Evolutionary conservation across 441 rosid species (phyloP), one percentile per base, ranked within the genome.

Genomic region (Geranium incanum): DNA sequence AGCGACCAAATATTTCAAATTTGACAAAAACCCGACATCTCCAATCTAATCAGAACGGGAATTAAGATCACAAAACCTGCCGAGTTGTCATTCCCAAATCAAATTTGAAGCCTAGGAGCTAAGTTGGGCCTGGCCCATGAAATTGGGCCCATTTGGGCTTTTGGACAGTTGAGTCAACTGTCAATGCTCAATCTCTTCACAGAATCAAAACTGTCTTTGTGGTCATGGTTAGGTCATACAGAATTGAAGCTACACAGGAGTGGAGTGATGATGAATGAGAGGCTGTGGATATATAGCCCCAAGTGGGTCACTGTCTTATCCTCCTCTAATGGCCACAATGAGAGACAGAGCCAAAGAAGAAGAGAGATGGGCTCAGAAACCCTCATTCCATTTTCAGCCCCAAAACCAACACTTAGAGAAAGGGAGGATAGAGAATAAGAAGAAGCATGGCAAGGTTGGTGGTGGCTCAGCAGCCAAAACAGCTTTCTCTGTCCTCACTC

Each of bases 401-500:
- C 65, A 70, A 59, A 37, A 39, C 15, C 70, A 39, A 33, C 11
- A 39, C 12, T 36, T 64, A 45, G 68, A 12, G 69, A 72, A 68
- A 48, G 45, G 71, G 63, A 64, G 60, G 38, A 33, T 66, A 36
- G 60, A 28, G 69, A 38, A n/a, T 7, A 6, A 63, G 4, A 38
- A 60, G 23, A 71, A 76, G 60, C 72, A 91, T 89, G 96, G 88
- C 95, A 60, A 86, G 80, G 81, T 64, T 87, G 86, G 86, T 83
- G 81, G 84, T 84, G 77, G 48, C 83, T 79, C 97, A 89, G 84
- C 94, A 84, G 69, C 86, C 84, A 70, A 79, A 81, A 74, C 87
- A 80, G 75, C 96, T 93, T 71, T 85, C 92, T 77, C 77, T 93
- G 67, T 87, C 92, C 66, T 81, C 84, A 71, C 88, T 87, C 71